phyloP scores from a whole-genome alignment of 2,329 filamentous ascomycete genomes.

The Lecanicillium sp. region DNA sequence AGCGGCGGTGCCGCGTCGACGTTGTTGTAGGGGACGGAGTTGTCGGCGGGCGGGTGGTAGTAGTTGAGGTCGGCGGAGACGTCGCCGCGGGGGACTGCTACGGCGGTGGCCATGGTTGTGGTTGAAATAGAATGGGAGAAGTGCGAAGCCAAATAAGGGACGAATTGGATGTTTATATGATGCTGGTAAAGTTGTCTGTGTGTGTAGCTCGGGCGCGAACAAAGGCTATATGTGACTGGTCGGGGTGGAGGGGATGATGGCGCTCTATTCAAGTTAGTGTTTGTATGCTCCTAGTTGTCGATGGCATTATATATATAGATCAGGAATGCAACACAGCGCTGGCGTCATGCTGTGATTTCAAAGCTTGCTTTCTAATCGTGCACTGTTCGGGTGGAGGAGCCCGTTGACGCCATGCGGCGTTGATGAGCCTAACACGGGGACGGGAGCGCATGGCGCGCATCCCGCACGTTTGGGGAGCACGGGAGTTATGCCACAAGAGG shows the following conservation, averaged over 20 bases:
- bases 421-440: not conserved
- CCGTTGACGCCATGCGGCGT: constrained; percentile 8
- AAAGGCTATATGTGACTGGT: too few relatives aligned
- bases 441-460: not conserved
- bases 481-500: not conserved
- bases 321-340: not conserved
- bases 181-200: not conserved
- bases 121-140: not conserved
- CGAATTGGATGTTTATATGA: not conserved
- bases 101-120: constrained; percentile 32
- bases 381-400: too few relatives aligned
- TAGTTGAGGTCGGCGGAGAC: constrained; percentile 60
- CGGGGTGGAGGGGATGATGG: too few relatives aligned
- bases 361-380: constrained; percentile 11
- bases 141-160: too few relatives aligned
- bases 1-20: constrained; percentile 59
- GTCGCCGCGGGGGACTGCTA: constrained; percentile 49
- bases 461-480: not conserved
- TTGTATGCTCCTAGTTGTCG: too few relatives aligned
- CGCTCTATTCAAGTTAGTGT: too few relatives aligned
- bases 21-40: constrained; percentile 56
- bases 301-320: not conserved
- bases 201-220: too few relatives aligned
- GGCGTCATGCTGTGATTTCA: constrained; percentile 10
- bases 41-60: constrained; percentile 55